Evolutionary conservation across 1,284 basidiomycete species (phyloP), one percentile per base, ranked within the genome.

Genomic region (Fomitiporia mediterranea): DNA sequence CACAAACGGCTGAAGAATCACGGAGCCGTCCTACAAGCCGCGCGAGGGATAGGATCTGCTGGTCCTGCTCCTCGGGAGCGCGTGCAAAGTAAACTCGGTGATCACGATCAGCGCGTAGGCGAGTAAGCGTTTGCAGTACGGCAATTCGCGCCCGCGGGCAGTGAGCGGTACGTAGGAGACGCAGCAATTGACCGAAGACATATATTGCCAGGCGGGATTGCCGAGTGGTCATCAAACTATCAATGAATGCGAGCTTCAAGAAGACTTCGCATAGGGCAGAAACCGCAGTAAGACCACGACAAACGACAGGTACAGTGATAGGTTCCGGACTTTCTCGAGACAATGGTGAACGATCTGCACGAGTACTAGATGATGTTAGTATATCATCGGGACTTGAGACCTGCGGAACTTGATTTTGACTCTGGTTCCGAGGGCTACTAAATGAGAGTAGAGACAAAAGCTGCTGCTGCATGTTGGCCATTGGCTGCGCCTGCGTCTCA

Each of bases 71-170:
- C 32, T 76, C 72, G 32, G 79, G 70, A 44, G 78, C 70, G 25
- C 67, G 66, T 17, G 72, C 66, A 59, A 91, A 86, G 68, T 89
- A 97, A 38, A 99, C 70, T 13, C 88, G 80, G 68, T 99, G 97
- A 64, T 94, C 89, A 2, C 91, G 83, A 67, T 98, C 95, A 1
- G 92, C 94, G 49, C 97, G 81, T 21, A 99, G 74, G 9, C 94
- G 86, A 73, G 95, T 83, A 57, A 97, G 69, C 77, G 95, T 97
- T 66, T 96, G 92, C 7, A 99, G 74, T 2, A 89, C 80, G 2
- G 82, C 75, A 15, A 98, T 69, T 23, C 92, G 77, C 0, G 89
- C 86, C 17, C 79, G 75, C 0, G 80, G 70, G 28, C 86, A 88
- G 60, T 72, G 76, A 1, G 78, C 76, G 13, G 72, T 68, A 0